Conservation (phyloP, 179 eudicot species). For the Beta lomatogona region DNA sequence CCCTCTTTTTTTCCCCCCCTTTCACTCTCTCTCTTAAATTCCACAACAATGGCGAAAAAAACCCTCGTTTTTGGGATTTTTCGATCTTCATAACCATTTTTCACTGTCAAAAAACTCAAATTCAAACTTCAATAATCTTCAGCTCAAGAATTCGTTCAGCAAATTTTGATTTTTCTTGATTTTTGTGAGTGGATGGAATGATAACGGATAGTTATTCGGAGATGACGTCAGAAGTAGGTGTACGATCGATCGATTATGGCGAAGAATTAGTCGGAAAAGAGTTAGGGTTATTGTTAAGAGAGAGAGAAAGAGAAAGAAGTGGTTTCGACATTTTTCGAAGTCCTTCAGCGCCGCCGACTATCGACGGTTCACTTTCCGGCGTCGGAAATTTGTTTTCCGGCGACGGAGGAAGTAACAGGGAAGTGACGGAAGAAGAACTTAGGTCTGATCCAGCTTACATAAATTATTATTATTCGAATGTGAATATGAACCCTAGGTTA, state of each 20-base stretch:
- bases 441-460: slow-evolving; percentile 91
- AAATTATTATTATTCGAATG: slow-evolving; percentile 83
- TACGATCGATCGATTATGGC: slow-evolving; percentile 48
- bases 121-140: not conserved
- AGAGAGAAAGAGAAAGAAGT: slow-evolving; percentile 51
- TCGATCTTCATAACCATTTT: slow-evolving; percentile 8
- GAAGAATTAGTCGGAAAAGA: slow-evolving; percentile 65
- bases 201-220: slow-evolving; percentile 38
- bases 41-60: slow-evolving; percentile 38
- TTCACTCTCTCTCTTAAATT: slow-evolving; percentile 15
- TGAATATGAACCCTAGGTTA: slow-evolving; percentile 89
- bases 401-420: slow-evolving; percentile 38
- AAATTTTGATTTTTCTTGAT: not conserved
- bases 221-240: slow-evolving; percentile 38
- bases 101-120: not conserved
- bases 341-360: slow-evolving; percentile 98
- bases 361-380: slow-evolving; percentile 71
- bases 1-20: not conserved
- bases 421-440: slow-evolving; percentile 71
- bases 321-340: slow-evolving; percentile 70
- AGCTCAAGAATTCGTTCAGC: not conserved
- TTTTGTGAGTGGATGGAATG: slow-evolving; percentile 32
- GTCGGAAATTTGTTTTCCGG: slow-evolving; percentile 58
- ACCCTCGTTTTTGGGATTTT: slow-evolving; percentile 27
- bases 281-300: slow-evolving; percentile 53